A percentile compares a stretch with the other conserved stretches of the same genome.
phyloP scores from a whole-genome alignment of 306 rosid species.

The Adenanthera pavonina region DNA sequence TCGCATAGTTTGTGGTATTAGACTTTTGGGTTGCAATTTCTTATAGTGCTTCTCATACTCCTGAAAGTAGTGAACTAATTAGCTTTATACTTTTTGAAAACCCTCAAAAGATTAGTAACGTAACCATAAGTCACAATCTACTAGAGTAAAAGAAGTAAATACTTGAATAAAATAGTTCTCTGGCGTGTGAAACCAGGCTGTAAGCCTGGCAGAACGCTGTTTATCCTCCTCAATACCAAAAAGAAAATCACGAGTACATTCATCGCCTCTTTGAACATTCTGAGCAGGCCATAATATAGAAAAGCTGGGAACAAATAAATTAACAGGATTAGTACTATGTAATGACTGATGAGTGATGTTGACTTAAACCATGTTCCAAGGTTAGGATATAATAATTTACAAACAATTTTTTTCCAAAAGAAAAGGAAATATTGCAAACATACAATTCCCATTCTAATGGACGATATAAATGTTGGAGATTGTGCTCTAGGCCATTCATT shows the following conservation, averaged over 20 bases:
- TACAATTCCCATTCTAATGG: slow-evolving; percentile 1
- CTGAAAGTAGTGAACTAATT: slow-evolving; percentile 54
- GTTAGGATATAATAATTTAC: background rate
- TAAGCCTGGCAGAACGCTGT: slow-evolving; percentile 91
- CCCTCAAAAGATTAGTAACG: slow-evolving; percentile 21
- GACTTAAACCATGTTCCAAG: slow-evolving; percentile 28
- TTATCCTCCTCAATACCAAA: slow-evolving; percentile 89
- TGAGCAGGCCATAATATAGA: slow-evolving; percentile 82
- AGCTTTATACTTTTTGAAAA: slow-evolving; percentile 31
- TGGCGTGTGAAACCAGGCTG: slow-evolving; percentile 93
- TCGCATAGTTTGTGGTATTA: slow-evolving; percentile 32
- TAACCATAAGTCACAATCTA: slow-evolving; percentile 24
- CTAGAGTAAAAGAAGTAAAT: slow-evolving; percentile 43
- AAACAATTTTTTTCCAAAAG: background rate
- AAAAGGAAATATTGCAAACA: slow-evolving; percentile 16
- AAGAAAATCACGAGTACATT: slow-evolving; percentile 90
- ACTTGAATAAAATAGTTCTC: slow-evolving; percentile 79
- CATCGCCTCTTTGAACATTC: slow-evolving; percentile 68
- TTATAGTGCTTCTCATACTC: slow-evolving; percentile 65
- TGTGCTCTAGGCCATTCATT: too few species aligned
- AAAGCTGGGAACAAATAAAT: slow-evolving; percentile 61
- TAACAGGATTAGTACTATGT: slow-evolving; percentile 12
- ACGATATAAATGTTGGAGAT: background rate
- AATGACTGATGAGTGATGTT: background rate
- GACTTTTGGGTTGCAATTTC: slow-evolving; percentile 51